phyloP scores from a whole-genome alignment of 1,139 yeast genomes.

The Pichia sp. region DNA sequence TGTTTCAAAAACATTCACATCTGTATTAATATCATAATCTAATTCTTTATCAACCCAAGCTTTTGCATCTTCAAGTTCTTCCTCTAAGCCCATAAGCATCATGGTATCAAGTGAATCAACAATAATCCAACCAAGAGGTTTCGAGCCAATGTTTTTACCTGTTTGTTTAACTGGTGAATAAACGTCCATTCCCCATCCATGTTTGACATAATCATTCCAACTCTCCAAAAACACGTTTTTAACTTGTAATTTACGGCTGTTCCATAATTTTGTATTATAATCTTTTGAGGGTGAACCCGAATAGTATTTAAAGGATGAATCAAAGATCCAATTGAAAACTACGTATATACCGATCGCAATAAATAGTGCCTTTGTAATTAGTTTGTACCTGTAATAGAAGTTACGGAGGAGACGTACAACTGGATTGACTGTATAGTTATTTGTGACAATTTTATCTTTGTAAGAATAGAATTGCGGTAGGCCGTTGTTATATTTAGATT shows the following conservation, averaged over 20 bases:
- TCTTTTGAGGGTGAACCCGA: neutral
- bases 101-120: constrained; percentile 86
- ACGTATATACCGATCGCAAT: constrained; percentile 2
- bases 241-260: constrained; percentile 47
- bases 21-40: constrained; percentile 57
- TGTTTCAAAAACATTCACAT: constrained; percentile 84
- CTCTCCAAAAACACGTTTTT: constrained; percentile 61
- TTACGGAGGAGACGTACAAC: constrained; percentile 1
- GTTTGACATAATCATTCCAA: constrained; percentile 69
- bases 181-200: constrained; percentile 81
- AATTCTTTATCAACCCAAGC: constrained; percentile 65
- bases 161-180: constrained; percentile 53
- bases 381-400: constrained; percentile 8
- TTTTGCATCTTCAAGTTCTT: constrained; percentile 58
- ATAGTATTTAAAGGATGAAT: neutral
- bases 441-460: constrained; percentile 12
- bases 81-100: constrained; percentile 69
- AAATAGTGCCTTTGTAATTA: constrained; percentile 3
- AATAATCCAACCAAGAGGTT: constrained; percentile 92
- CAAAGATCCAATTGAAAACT: constrained; percentile 6
- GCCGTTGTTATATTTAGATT: constrained; percentile 12
- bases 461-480: constrained; percentile 15
- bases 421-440: constrained; percentile 6
- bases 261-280: constrained; percentile 30
- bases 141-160: constrained; percentile 74